Base-by-base conservation (phyloP, 108 stramenopile genomes). In the Cyclotella sp. region DNA sequence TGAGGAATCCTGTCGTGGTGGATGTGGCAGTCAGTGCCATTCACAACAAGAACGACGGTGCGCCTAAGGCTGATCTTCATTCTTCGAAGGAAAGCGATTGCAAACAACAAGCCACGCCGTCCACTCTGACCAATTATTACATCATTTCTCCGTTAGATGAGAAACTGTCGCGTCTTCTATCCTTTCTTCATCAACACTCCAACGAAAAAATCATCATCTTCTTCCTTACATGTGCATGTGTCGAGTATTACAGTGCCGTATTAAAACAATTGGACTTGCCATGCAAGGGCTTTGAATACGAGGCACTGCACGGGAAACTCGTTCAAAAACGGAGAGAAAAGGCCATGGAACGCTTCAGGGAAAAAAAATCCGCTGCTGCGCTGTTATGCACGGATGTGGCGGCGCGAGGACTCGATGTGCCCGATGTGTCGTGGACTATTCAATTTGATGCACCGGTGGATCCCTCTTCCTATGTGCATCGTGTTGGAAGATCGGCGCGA, bases 301-400 rank as follows among this genome's bases (percentile, higher is more conserved):
- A 95, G 70, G 76, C 91, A 22, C 78, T 98, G 66, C 98, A 99
- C 75, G 99, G 99, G 18, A 96, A 95, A 75, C 86, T 99, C 85
- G 86, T 86, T 12, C 97, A 97, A 79, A 98, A 97, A 87, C 85
- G 94, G 52, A 83, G 99, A 68, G 95, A 92, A 73, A 89, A 92
- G 79, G 83, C 94, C 16, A 93, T 95, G 88, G 90, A 97, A 61
- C 85, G 89, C 0, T 97, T 97, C 63, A 84, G 91, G 24, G 85
- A 86, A 55, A 39, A 63, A 4, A 44, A 76, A 59, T 30, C 63
- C 21, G 59, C 67, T 19, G 54, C 68, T n/a, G 96, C 91, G 11
- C 74, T 99, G 42, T 77, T 98, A 41, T 97, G 98, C 77, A 99
- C 99, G 0, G 99, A 99, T 84, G 97, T 99, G 6, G 99, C 98